Conservation (phyloP, 169 alveolate species). For the Plasmodium sp. region DNA sequence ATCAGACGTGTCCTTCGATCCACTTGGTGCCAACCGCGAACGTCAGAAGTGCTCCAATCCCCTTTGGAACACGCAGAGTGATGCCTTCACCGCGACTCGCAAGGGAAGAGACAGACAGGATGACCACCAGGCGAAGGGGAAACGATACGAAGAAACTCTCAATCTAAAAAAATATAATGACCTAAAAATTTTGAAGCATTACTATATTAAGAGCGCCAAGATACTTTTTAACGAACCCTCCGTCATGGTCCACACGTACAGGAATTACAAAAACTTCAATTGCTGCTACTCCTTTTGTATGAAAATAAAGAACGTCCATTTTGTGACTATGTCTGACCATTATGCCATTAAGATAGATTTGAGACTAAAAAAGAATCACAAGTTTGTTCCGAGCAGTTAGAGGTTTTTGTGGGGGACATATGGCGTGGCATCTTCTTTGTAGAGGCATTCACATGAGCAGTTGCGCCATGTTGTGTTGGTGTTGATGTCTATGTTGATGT, state of each 20-base stretch:
- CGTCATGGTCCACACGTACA: slow-evolving; percentile 80
- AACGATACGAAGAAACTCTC: not conserved
- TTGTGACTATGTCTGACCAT: slow-evolving; percentile 92
- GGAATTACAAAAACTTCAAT: slow-evolving; percentile 42
- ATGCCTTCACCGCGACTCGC: not conserved
- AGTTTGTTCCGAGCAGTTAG: not conserved
- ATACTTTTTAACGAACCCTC: slow-evolving; percentile 89
- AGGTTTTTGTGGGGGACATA: not conserved
- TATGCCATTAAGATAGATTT: slow-evolving; percentile 88
- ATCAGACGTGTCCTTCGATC: not conserved
- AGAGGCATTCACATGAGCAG: not conserved
- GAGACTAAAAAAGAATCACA: slow-evolving; percentile 74
- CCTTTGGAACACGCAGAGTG: not conserved
- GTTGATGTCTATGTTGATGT: not conserved
- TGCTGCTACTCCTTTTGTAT: slow-evolving; percentile 74
- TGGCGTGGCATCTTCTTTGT: not conserved
- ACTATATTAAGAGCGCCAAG: slow-evolving; percentile 85
- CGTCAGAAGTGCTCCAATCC: not conserved
- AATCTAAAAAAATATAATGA: not conserved
- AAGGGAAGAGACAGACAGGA: not conserved
- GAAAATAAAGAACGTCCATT: slow-evolving; percentile 82
- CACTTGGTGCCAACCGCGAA: not conserved
- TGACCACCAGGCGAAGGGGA: not conserved
- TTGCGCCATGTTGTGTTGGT: not conserved
- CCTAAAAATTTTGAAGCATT: slow-evolving; percentile 82